These are phyloP conservation scores for Thelonectria rubi DNA, from an alignment of 2,329 filamentous ascomycete species.

Conservation along the genomic window DNA sequence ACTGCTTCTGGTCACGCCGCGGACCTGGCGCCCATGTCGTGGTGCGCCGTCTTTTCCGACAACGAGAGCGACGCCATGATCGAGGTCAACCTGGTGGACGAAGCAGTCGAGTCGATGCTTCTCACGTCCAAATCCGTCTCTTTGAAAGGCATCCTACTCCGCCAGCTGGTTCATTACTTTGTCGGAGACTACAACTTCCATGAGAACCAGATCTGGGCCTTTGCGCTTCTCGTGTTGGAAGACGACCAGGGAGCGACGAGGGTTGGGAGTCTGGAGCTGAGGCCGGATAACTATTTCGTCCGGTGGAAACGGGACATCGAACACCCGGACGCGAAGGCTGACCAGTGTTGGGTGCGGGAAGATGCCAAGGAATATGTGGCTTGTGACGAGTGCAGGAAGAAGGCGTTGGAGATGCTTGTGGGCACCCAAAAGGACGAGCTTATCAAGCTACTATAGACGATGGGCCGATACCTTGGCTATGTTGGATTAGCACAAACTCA, in stretches of 20 bases:
- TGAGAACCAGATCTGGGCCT: conserved; percentile 10
- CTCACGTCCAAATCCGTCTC: background rate
- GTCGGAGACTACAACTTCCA: background rate
- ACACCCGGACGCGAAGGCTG: background rate
- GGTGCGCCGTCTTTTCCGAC: conserved; percentile 14
- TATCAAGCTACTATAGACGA: background rate
- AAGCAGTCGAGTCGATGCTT: background rate
- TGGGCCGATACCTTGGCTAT: background rate
- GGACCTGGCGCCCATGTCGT: background rate
- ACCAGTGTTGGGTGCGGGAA: background rate
- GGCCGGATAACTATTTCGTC: conserved; percentile 20
- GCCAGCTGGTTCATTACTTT: background rate
- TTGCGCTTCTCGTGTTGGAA: conserved; percentile 16
- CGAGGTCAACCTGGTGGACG: conserved; percentile 17
- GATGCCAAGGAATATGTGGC: background rate
- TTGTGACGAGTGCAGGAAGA: conserved; percentile 7
- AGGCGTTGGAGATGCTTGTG: conserved; percentile 3
- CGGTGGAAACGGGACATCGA: conserved; percentile 6
- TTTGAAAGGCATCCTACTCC: conserved; percentile 18
- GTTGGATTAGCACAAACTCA: background rate
- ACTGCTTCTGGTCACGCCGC: conserved; percentile 8
- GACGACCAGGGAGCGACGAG: conserved; percentile 1
- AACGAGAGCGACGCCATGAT: conserved; percentile 16
- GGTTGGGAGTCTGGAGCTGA: conserved; percentile 22
- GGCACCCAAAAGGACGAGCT: background rate